phyloP scores from a whole-genome alignment of 2,329 filamentous ascomycete species.

The Colletotrichum musicola region DNA sequence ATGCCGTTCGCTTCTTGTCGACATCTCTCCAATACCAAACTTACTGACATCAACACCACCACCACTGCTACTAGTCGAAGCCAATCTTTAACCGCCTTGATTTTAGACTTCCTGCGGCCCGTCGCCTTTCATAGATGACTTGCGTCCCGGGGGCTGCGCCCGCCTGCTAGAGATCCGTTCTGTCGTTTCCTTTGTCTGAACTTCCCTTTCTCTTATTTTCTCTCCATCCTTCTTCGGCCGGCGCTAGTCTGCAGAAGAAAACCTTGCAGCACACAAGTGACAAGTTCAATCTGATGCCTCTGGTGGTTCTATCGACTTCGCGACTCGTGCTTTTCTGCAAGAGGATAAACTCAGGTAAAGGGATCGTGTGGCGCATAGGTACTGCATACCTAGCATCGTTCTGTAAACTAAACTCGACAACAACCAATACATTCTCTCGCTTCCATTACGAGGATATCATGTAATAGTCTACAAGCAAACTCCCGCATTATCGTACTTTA shows the following conservation, averaged over 20 bases:
- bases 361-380: too few species aligned
- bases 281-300: background rate
- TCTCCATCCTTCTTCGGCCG: background rate
- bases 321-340: background rate
- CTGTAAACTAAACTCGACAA: background rate
- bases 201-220: background rate
- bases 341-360: too few species aligned
- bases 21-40: too few species aligned
- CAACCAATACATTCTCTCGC: background rate
- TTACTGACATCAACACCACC: too few species aligned
- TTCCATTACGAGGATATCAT: conserved; percentile 31
- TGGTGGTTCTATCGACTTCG: background rate
- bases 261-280: background rate
- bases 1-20: too few species aligned
- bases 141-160: background rate
- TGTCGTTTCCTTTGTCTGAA: conserved; percentile 28
- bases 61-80: too few species aligned
- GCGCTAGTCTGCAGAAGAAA: conserved; percentile 8
- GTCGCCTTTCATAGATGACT: too few species aligned
- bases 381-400: background rate
- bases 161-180: background rate
- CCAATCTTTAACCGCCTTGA: too few species aligned
- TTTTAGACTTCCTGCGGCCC: too few species aligned
- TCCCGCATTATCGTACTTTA: conserved; percentile 2
- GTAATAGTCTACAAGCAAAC: conserved; percentile 26